phyloP scores from a whole-genome alignment of 2,329 filamentous ascomycete species.

The Venturia oleaginea region DNA sequence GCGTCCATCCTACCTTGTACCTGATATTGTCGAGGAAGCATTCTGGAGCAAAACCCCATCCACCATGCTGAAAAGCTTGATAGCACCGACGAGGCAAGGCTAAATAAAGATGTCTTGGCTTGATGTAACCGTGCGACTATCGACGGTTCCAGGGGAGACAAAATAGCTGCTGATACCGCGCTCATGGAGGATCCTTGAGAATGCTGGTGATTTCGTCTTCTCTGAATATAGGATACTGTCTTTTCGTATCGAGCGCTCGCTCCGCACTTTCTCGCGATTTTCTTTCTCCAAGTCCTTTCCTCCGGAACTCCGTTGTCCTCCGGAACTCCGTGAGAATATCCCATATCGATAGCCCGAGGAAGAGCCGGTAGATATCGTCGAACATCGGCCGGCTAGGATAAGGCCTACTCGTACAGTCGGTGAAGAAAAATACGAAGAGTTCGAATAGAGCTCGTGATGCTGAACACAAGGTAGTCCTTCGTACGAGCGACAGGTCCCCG shows the following conservation, averaged over 20 bases:
- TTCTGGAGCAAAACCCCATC: background rate
- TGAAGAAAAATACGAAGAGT: too few species aligned
- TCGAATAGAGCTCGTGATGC: too few species aligned
- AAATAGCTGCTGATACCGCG: background rate
- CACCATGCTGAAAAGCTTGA: background rate
- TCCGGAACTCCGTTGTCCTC: too few species aligned
- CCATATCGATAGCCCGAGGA: too few species aligned
- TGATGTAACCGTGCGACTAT: background rate
- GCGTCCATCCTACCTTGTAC: background rate
- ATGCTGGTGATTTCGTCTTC: background rate
- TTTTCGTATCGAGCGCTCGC: too few species aligned
- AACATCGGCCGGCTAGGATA: too few species aligned
- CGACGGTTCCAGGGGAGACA: background rate
- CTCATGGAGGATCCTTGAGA: background rate
- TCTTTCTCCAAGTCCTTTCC: too few species aligned
- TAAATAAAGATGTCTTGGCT: background rate
- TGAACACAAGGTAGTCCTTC: too few species aligned
- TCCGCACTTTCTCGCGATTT: too few species aligned
- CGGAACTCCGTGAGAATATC: too few species aligned
- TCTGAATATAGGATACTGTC: background rate
- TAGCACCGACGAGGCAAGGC: background rate
- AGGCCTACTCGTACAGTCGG: too few species aligned
- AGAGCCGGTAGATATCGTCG: too few species aligned
- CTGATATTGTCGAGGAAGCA: background rate
- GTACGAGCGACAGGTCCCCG: background rate